Conservation (phyloP, 2,329 filamentous ascomycete genomes). For the Aspergillus felis region DNA sequence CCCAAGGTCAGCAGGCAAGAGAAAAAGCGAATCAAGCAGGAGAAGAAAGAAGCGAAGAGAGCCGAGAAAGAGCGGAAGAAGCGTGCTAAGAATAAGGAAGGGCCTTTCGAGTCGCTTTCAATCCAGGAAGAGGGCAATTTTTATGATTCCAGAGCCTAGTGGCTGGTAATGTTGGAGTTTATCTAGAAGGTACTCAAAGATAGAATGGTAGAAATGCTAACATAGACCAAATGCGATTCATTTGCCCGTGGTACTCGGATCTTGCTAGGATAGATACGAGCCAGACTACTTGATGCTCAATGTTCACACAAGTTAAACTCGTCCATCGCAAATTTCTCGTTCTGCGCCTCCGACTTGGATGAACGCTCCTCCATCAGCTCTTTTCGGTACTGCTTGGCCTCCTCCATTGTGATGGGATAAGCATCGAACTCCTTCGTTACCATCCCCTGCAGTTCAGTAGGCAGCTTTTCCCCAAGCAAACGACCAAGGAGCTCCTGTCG, state of each 20-base stretch:
- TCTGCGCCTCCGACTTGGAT: constrained; percentile 3
- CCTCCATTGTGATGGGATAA: constrained; percentile 29
- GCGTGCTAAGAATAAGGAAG: background rate
- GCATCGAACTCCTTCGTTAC: constrained; percentile 20
- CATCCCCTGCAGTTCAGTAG: constrained; percentile 26
- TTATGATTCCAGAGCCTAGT: background rate
- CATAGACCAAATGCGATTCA: too few relatives aligned
- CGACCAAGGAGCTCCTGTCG: constrained; percentile 4
- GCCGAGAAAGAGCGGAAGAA: constrained; percentile 15
- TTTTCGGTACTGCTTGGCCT: constrained; percentile 36
- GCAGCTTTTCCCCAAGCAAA: constrained; percentile 11
- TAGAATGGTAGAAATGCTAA: background rate
- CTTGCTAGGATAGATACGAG: too few relatives aligned
- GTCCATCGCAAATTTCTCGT: constrained; percentile 9
- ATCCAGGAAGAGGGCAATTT: background rate
- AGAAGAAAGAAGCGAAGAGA: constrained; percentile 32
- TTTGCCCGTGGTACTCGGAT: too few relatives aligned
- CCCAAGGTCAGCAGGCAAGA: constrained; percentile 40
- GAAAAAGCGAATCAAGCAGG: constrained; percentile 41
- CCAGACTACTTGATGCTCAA: background rate
- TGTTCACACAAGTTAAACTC: constrained; percentile 16
- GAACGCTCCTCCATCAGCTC: constrained; percentile 40
- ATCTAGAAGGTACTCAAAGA: background rate
- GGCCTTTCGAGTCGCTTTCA: background rate
- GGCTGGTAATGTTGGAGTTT: background rate